Conservation (phyloP, 2,329 filamentous ascomycete species). For the Didymella lethalis region DNA sequence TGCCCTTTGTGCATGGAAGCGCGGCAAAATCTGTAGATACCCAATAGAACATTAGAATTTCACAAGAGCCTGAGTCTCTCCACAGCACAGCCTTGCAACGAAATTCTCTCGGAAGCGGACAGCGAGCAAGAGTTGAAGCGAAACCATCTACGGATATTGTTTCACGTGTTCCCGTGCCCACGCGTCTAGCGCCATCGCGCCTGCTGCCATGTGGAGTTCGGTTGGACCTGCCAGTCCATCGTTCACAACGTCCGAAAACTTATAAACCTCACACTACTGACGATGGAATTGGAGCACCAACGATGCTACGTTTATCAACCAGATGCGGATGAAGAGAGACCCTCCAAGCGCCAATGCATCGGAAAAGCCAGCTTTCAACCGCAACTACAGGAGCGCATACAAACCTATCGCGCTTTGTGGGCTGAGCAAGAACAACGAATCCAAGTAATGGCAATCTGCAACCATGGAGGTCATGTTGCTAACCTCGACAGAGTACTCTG, state of each 20-base stretch:
- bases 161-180: constrained; percentile 39
- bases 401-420: constrained; percentile 71
- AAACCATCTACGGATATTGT: constrained; percentile 14
- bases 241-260: constrained; percentile 5
- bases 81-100: not conserved
- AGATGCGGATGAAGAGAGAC: constrained; percentile 43
- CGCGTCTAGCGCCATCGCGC: constrained; percentile 34
- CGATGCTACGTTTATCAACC: constrained; percentile 58
- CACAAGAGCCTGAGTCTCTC: not conserved
- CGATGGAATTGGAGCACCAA: constrained; percentile 61
- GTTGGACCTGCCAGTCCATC: constrained; percentile 21
- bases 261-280: constrained; percentile 3
- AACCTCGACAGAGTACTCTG: constrained; percentile 45
- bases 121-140: not conserved
- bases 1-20: not conserved
- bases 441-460: constrained; percentile 54
- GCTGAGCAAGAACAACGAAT: constrained; percentile 68
- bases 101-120: not conserved
- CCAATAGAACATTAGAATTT: constrained; percentile 7
- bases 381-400: constrained; percentile 59
- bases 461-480: constrained; percentile 8
- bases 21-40: constrained; percentile 1
- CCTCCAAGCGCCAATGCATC: constrained; percentile 53
- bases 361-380: constrained; percentile 38
- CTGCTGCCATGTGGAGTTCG: constrained; percentile 2